Conservation (phyloP, 2,329 filamentous ascomycete genomes). For the Bertia moriformis region DNA sequence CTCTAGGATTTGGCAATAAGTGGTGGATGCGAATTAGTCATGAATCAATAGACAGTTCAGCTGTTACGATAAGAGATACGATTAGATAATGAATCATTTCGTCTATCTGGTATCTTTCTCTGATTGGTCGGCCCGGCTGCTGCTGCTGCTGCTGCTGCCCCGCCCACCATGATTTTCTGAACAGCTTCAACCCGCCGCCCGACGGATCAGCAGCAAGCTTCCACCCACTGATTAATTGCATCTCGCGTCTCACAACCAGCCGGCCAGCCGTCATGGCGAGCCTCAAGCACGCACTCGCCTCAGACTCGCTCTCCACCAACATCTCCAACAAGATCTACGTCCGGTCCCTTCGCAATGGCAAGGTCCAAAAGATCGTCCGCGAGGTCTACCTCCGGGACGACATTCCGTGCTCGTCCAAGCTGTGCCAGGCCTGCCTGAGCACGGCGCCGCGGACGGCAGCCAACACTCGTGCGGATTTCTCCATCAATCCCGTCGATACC, state of each 20-base stretch:
- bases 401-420: slow-evolving; percentile 86
- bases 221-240: no score
- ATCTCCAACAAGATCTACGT: slow-evolving; percentile 94
- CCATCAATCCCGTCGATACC: no score
- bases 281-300: slow-evolving; percentile 40
- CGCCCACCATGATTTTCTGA: neutral
- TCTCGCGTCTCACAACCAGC: neutral
- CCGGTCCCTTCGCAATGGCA: slow-evolving; percentile 83
- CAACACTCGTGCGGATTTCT: slow-evolving; percentile 58
- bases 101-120: no score
- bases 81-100: no score
- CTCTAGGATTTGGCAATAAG: no score
- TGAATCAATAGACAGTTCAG: no score
- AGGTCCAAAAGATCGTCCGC: slow-evolving; percentile 96
- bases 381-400: slow-evolving; percentile 93
- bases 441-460: slow-evolving; percentile 66
- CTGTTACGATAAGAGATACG: no score
- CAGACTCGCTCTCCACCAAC: slow-evolving; percentile 46
- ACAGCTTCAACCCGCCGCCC: neutral
- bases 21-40: no score
- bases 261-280: slow-evolving; percentile 50
- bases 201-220: neutral
- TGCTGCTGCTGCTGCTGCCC: no score
- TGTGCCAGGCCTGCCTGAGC: slow-evolving; percentile 65
- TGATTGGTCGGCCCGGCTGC: neutral